Percentiles rank a stretch among this genome's conserved stretches.
Evolutionary conservation across 108 stramenopile species (phyloP).

Genomic region (Nitzschia inconspicua): DNA sequence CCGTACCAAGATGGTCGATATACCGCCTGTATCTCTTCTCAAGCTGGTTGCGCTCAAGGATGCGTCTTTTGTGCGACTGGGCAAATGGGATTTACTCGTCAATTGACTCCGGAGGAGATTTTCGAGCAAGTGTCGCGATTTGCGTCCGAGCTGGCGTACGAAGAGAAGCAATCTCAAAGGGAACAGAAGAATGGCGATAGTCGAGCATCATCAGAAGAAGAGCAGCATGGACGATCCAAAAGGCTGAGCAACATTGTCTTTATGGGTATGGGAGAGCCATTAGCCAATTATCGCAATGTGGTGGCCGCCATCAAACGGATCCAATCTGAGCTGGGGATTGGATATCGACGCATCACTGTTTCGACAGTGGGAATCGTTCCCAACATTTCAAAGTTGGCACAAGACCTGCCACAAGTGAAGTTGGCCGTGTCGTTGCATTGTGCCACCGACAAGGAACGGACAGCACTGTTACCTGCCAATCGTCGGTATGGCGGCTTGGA

Average conservation of each 20-base stretch:
- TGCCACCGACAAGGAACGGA: slow-evolving; percentile 84
- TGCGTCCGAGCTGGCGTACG: slow-evolving; percentile 51
- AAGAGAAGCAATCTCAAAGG: slow-evolving; percentile 14
- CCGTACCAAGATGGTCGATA: slow-evolving; percentile 93
- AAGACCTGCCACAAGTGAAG: slow-evolving; percentile 61
- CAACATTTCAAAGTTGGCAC: slow-evolving; percentile 65
- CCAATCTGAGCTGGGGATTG: slow-evolving; percentile 89
- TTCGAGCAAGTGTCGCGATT: slow-evolving; percentile 88
- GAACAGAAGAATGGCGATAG: background rate
- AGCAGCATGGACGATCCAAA: slow-evolving; percentile 36
- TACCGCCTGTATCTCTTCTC: slow-evolving; percentile 94
- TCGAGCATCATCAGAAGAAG: background rate
- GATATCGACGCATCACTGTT: slow-evolving; percentile 90
- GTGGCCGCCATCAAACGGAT: slow-evolving; percentile 81
- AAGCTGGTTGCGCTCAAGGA: slow-evolving; percentile 98
- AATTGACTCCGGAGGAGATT: slow-evolving; percentile 89
- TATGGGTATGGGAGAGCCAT: slow-evolving; percentile 95
- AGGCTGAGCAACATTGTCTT: slow-evolving; percentile 93
- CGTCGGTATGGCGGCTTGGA: slow-evolving; percentile 82
- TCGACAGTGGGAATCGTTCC: slow-evolving; percentile 90
- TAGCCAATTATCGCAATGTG: slow-evolving; percentile 94
- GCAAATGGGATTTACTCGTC: slow-evolving; percentile 96
- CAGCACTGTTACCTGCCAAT: slow-evolving; percentile 89
- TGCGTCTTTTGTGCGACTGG: slow-evolving; percentile 89
- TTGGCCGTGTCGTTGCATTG: slow-evolving; percentile 92